A percentile compares a stretch with the other conserved stretches of the same genome.
phyloP scores from a whole-genome alignment of 345 rosid genomes.

The Moricandia arvensis region DNA sequence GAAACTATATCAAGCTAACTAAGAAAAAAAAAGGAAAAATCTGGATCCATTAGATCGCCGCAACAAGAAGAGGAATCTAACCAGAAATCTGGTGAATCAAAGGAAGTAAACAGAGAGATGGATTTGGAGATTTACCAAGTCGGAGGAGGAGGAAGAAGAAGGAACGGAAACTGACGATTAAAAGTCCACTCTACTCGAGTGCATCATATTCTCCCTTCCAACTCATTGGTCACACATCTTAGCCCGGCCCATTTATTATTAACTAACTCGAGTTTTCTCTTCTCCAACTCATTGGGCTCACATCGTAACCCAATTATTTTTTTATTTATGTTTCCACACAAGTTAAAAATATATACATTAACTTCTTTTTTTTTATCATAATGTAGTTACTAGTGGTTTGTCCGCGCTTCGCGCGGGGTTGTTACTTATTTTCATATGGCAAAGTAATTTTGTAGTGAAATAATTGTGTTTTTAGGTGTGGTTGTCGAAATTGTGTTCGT shows the following conservation, averaged over 20 bases:
- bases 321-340: too few relatives aligned
- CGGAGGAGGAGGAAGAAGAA: conserved; percentile 15
- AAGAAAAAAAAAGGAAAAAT: background rate
- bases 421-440: too few relatives aligned
- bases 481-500: too few relatives aligned
- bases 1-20: background rate
- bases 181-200: background rate
- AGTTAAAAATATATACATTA: too few relatives aligned
- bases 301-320: background rate
- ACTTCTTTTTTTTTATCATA: too few relatives aligned
- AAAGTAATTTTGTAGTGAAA: too few relatives aligned
- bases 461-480: too few relatives aligned
- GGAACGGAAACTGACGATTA: background rate
- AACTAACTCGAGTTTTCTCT: background rate
- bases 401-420: too few relatives aligned
- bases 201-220: too few relatives aligned
- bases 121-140: conserved; percentile 23
- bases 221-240: too few relatives aligned
- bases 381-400: too few relatives aligned
- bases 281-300: background rate
- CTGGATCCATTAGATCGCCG: conserved; percentile 19
- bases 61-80: background rate
- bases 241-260: too few relatives aligned
- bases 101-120: background rate
- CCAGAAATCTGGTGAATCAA: background rate